These are phyloP conservation scores for Phytophthora crassamura DNA, from an alignment of 352 stramenopile species.

Conservation along the genomic window DNA sequence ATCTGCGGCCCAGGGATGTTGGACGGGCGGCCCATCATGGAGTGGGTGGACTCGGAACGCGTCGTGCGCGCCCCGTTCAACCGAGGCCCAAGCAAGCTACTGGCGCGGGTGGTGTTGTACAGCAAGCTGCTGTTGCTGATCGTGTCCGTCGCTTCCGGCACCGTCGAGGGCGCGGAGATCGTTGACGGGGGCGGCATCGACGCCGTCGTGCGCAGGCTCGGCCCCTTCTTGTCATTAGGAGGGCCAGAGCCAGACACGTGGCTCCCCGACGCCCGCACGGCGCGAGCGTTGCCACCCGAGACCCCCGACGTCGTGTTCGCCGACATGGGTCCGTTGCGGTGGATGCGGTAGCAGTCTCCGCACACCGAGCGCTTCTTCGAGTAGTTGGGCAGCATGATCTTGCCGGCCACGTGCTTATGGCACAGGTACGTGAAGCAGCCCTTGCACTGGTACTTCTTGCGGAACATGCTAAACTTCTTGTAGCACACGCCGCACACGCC, in stretches of 20 bases:
- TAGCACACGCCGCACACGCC: constrained; percentile 82
- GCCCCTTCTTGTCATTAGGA: constrained; percentile 34
- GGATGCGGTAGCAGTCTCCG: constrained; percentile 75
- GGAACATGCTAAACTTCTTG: constrained; percentile 89
- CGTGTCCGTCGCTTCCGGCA: constrained; percentile 34
- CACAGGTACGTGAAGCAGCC: constrained; percentile 79
- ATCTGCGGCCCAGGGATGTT: constrained; percentile 52
- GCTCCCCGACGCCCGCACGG: constrained; percentile 31
- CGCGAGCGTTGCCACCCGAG: constrained; percentile 20
- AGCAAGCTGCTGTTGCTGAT: constrained; percentile 40
- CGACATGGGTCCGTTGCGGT: constrained; percentile 64
- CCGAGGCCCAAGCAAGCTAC: constrained; percentile 28
- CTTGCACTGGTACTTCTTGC: constrained; percentile 89
- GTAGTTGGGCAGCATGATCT: constrained; percentile 64
- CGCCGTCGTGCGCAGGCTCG: constrained; percentile 20
- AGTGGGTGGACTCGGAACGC: constrained; percentile 61
- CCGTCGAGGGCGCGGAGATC: constrained; percentile 31
- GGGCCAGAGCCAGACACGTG: constrained; percentile 32
- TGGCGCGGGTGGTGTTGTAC: constrained; percentile 28
- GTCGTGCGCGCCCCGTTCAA: constrained; percentile 33
- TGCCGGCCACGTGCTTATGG: constrained; percentile 83
- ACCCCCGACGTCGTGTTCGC: constrained; percentile 30
- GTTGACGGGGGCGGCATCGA: constrained; percentile 32
- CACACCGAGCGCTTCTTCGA: constrained; percentile 79
- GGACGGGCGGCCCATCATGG: constrained; percentile 49